Percentiles rank a stretch among this genome's conserved stretches.
These are phyloP conservation scores for Curvularia hawaiiensis DNA, from an alignment of 2,329 filamentous ascomycete species.

Conservation along the genomic window DNA sequence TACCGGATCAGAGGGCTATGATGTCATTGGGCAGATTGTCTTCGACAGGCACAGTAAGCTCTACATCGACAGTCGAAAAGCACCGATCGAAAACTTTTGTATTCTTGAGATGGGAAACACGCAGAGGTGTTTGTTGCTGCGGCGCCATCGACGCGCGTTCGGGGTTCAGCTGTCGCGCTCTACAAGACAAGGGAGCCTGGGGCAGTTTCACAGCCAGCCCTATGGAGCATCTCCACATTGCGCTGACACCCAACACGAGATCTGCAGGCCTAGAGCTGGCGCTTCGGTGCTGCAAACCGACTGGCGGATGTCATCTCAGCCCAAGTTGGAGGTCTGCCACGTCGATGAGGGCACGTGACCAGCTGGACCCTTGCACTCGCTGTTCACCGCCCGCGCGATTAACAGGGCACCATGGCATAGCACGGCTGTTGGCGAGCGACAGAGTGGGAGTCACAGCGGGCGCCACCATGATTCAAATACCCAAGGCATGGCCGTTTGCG, in stretches of 20 bases:
- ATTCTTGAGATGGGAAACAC: background rate
- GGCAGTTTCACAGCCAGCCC: background rate
- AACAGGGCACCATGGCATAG: constrained; percentile 15
- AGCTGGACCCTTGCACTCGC: constrained; percentile 14
- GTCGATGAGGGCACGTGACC: constrained; percentile 19
- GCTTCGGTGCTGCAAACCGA: background rate
- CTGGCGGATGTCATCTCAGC: constrained; percentile 1
- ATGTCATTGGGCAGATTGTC: background rate
- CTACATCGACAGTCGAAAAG: background rate
- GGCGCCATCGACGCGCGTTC: background rate
- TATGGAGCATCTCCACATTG: background rate
- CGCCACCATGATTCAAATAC: background rate
- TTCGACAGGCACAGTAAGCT: background rate
- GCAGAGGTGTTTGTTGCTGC: background rate
- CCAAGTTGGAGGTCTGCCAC: constrained; percentile 7
- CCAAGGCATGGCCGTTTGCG: constrained; percentile 7
- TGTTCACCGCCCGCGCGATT: constrained; percentile 21
- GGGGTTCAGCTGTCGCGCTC: background rate
- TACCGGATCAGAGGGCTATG: background rate
- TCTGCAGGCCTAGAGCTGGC: background rate
- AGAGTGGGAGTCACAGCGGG: constrained; percentile 3
- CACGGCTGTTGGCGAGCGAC: constrained; percentile 1
- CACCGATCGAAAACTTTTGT: too few species aligned
- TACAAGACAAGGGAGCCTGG: background rate
- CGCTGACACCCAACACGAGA: background rate